A percentile compares a stretch with the other conserved stretches of the same genome.
These are phyloP conservation scores for Vigna trinervia DNA, from an alignment of 306 rosid genomes.

Conservation along the genomic window DNA sequence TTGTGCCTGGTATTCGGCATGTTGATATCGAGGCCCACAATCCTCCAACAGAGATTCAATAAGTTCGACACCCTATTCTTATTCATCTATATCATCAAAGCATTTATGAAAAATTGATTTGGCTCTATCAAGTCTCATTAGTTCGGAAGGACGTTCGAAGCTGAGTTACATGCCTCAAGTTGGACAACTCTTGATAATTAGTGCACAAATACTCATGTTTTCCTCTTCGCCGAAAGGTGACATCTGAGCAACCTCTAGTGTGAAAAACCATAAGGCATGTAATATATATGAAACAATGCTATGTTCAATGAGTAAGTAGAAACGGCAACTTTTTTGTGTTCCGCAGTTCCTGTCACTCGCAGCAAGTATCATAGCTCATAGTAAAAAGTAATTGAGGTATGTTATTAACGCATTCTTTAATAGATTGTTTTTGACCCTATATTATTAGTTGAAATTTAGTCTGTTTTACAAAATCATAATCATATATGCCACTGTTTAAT, in stretches of 20 bases:
- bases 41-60: conserved; percentile 70
- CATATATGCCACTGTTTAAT: not conserved
- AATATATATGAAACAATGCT: not conserved
- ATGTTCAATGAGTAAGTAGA: not conserved
- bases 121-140: conserved; percentile 4
- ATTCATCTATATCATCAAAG: conserved; percentile 13
- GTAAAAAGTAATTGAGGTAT: not conserved
- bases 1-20: conserved; percentile 94
- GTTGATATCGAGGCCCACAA: conserved; percentile 98
- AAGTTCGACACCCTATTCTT: conserved; percentile 19
- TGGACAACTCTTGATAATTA: conserved; percentile 14
- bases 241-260: not conserved
- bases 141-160: conserved; percentile 30
- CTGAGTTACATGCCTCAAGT: conserved; percentile 12
- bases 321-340: not conserved
- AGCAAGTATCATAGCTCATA: not conserved
- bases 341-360: not conserved
- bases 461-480: too few species aligned
- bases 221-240: not conserved
- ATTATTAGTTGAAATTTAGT: too few species aligned
- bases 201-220: conserved; percentile 6
- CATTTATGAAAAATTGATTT: conserved; percentile 26
- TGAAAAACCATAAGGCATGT: not conserved
- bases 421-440: not conserved
- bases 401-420: not conserved